Conservation (phyloP, 306 rosid species). For the Neltuma alba region DNA sequence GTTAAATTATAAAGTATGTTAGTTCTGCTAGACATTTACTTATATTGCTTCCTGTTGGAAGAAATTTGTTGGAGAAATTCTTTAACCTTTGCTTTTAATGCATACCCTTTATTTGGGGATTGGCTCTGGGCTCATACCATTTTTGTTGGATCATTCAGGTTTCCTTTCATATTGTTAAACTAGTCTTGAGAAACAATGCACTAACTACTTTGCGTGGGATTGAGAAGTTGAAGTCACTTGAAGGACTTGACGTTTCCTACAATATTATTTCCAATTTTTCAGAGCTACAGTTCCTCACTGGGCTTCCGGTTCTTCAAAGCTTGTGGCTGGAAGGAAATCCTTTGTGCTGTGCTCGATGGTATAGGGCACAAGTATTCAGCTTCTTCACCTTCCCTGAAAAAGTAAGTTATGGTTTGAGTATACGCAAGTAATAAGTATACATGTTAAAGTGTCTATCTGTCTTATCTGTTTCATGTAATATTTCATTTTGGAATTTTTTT, state of each 20-base stretch:
- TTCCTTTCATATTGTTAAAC: slow-evolving; percentile 78
- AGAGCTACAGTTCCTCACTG: slow-evolving; percentile 75
- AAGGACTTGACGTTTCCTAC: slow-evolving; percentile 99
- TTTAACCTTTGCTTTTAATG: slow-evolving; percentile 28
- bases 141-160: slow-evolving; percentile 89
- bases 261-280: slow-evolving; percentile 91
- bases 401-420: slow-evolving; percentile 46
- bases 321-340: slow-evolving; percentile 99
- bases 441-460: slow-evolving; percentile 1
- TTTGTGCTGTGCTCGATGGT: slow-evolving; percentile 95
- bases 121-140: slow-evolving; percentile 58
- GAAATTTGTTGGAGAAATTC: slow-evolving; percentile 29
- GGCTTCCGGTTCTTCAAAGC: slow-evolving; percentile 69
- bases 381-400: slow-evolving; percentile 59
- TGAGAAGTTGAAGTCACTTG: slow-evolving; percentile 98
- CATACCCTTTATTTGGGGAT: slow-evolving; percentile 39
- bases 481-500: background rate
- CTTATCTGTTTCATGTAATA: background rate
- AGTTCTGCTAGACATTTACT: slow-evolving; percentile 16
- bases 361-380: slow-evolving; percentile 89
- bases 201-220: slow-evolving; percentile 90
- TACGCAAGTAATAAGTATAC: slow-evolving; percentile 24
- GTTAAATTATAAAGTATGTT: background rate
- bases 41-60: slow-evolving; percentile 7
- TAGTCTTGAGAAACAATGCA: slow-evolving; percentile 99